Evolutionary conservation across 306 rosid species (phyloP).

Genomic region (Acacia acuminata): DNA sequence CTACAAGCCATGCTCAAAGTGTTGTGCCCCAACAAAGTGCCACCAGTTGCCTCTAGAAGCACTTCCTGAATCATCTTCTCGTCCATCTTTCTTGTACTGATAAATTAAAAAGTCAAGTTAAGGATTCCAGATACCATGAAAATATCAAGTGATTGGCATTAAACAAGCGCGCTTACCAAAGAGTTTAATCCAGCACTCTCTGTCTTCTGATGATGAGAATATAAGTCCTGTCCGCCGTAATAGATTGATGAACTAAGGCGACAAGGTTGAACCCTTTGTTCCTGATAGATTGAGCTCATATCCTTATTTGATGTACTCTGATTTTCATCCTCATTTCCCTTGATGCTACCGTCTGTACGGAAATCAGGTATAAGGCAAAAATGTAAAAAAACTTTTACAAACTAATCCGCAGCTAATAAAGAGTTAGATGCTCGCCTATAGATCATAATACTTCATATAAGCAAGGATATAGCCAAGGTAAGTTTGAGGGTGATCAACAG

Average conservation of each 20-base stretch:
- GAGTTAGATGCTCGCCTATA: neutral
- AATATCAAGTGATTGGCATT: neutral
- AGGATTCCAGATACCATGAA: neutral
- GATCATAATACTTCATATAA: neutral
- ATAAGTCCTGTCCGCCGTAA: constrained; percentile 89
- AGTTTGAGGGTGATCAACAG: neutral
- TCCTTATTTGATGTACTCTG: constrained; percentile 45
- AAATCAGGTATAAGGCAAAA: neutral
- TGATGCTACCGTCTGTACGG: constrained; percentile 45
- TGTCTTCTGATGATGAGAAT: constrained; percentile 54
- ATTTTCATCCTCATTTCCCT: constrained; percentile 42
- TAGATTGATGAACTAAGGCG: constrained; percentile 90
- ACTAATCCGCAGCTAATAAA: constrained; percentile 1
- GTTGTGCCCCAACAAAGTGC: constrained; percentile 36
- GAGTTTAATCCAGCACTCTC: constrained; percentile 45
- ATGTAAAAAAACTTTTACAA: neutral
- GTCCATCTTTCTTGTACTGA: constrained; percentile 70
- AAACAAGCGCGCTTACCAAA: constrained; percentile 39
- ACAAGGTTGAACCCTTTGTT: constrained; percentile 81
- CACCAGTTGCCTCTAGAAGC: constrained; percentile 95
- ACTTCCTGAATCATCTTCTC: constrained; percentile 78
- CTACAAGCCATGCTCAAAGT: neutral
- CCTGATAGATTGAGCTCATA: constrained; percentile 57
- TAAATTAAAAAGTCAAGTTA: constrained; percentile 18
- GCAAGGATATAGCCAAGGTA: constrained; percentile 2